phyloP scores from a whole-genome alignment of 768 basidiomycete genomes.

The Pleurotus tuoliensis region DNA sequence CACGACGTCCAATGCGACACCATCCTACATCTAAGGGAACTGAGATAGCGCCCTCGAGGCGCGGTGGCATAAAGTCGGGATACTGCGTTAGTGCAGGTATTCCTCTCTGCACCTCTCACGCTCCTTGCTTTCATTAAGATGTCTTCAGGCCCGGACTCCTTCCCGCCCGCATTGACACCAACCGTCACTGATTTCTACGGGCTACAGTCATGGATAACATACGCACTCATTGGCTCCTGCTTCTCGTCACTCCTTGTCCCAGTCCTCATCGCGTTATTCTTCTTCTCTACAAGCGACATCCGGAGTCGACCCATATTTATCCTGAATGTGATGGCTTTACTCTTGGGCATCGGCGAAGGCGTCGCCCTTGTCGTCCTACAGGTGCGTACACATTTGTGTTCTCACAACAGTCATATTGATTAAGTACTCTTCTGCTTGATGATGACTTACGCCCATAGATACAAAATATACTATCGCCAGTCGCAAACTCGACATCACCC shows the following conservation, averaged over 20 bases:
- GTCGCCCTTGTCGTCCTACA: constrained; percentile 20
- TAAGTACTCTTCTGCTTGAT: not conserved
- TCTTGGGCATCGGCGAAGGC: constrained; percentile 20
- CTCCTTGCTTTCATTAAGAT: not conserved
- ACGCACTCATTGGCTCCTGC: constrained; percentile 23
- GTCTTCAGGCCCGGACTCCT: not conserved
- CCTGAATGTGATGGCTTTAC: constrained; percentile 26
- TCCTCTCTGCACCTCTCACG: not conserved
- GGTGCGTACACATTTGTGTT: not conserved
- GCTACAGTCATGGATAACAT: constrained; percentile 11
- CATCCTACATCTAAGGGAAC: too few species aligned
- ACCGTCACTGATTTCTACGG: not conserved
- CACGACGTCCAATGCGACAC: too few species aligned
- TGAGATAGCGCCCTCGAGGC: too few species aligned
- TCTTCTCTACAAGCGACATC: constrained; percentile 23
- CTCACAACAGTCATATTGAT: too few species aligned
- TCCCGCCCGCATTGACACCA: not conserved
- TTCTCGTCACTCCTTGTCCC: constrained; percentile 27
- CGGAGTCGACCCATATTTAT: constrained; percentile 27
- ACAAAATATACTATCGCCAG: not conserved
- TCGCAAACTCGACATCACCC: not conserved
- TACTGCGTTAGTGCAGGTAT: not conserved
- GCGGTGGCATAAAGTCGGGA: not conserved
- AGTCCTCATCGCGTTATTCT: constrained; percentile 25
- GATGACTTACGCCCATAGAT: not conserved